Base-by-base conservation (phyloP, 1,139 yeast genomes). In the Eremothecium sinecaudum region DNA sequence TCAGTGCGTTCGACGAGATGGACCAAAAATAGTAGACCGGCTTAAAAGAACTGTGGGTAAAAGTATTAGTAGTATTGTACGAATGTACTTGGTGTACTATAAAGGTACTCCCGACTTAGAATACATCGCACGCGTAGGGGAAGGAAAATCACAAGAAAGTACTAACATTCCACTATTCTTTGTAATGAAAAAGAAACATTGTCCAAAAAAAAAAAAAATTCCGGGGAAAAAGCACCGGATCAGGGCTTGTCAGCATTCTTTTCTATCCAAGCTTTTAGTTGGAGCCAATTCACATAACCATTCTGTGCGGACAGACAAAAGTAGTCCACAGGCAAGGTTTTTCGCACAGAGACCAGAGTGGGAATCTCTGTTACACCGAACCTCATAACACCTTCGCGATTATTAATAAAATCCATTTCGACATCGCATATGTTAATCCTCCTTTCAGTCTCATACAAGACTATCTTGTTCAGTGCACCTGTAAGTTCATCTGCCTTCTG, bases 381-480 rank as follows among this genome's bases (percentile, higher is more conserved):
- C 27, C 76, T 67, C 24, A 67, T 55, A 58, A 75, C 59, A 34
- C 81, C 58, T 11, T 73, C 82, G 35, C 69, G 65, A 10, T 78
- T 75, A 3, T 72, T 84, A 8, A 69, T 68, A 38, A 73, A 72
- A 46, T 80, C 90, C 28, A 75, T 67, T 47, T 80, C 79, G 15
- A 82, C 68, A 51, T 79, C 86, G 11, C 77, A 90, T 57, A 76
- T 62, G 43, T 74, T 73, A 28, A 80, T 67, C 23, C 58, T 56
- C 47, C 67, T 67, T 18, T 65, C 66, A 15, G 76, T 67, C 44
- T 75, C 73, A 36, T 70, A 69, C 40, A 58, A 69, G 38, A 66
- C 74, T 52, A 71, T 73, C 28, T 67, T 56, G 45, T 71, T 78
- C 38, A 83, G 59, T 2, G 77, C 69, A 24, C 73, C 73, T 2